Conservation (phyloP, 306 rosid species). For the Phaseolus lunatus region DNA sequence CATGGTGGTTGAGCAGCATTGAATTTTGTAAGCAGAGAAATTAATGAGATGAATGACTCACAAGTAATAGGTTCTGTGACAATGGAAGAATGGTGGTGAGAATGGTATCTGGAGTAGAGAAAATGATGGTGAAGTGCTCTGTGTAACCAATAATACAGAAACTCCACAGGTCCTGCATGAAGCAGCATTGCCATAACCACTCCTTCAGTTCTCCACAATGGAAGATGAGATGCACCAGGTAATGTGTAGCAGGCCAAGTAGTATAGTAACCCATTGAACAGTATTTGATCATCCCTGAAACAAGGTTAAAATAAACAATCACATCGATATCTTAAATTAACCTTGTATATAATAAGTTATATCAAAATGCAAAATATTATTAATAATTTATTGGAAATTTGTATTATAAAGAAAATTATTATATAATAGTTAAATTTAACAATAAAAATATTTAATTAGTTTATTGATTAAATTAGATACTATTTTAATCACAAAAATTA, state of each 20-base stretch:
- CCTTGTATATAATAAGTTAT: no score
- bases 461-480: no score
- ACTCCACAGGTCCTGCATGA: conserved; percentile 76
- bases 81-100: conserved; percentile 60
- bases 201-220: conserved; percentile 66
- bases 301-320: background rate
- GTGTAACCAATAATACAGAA: conserved; percentile 78
- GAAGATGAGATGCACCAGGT: conserved; percentile 41
- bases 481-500: no score
- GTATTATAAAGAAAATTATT: no score
- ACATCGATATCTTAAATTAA: no score
- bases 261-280: conserved; percentile 55
- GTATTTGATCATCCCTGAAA: conserved; percentile 75
- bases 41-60: conserved; percentile 23
- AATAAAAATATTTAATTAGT: no score
- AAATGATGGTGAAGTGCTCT: conserved; percentile 81
- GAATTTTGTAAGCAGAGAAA: background rate
- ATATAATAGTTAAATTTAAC: no score
- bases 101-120: conserved; percentile 76
- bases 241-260: conserved; percentile 41
- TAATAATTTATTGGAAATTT: no score
- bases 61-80: conserved; percentile 58
- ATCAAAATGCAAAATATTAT: no score
- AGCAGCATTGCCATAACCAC: conserved; percentile 46
- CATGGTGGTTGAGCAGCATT: conserved; percentile 20